Evolutionary conservation across 768 basidiomycete species (phyloP), one percentile per base, ranked within the genome.

Genomic region (Suillus americanus): DNA sequence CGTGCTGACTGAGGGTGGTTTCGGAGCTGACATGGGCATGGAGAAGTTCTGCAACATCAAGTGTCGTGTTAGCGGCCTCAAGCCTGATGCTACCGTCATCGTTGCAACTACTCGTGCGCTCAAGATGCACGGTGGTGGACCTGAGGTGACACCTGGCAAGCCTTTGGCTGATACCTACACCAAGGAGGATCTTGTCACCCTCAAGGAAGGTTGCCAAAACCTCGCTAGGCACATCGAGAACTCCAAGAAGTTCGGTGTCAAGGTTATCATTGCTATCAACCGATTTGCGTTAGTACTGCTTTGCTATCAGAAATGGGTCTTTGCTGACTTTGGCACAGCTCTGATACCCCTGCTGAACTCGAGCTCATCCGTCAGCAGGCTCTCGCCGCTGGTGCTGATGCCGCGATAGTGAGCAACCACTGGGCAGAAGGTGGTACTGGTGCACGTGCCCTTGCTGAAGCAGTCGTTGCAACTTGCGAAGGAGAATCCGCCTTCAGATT

Each of bases 1-100:
- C 71, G 97, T 99, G 65, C 86, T 99, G 69, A 99, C 97, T 35
- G 97, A 99, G 79, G 96, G 95, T 72, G 97, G 97, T 51, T 99
- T 99, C 78, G 97, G 97, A 63, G 96, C 97, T 25, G 97, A 99
- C 76, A 99, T 99, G 89, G 97, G 95, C 45, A 94, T 96, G 94
- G 94, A 95, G 79, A 97, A 99, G 78, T 99, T 99, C 85, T 98
- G 94, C 84, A 98, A 99, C 79, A 98, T 99, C 84, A 99, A 99
- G 78, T 98, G 96, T 77, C 89, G 97, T 65, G 83, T 91, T 64
- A 95, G 93, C 66, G 97, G 96, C 56, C 85, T 99, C 73, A 90
- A 82, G 63, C 97, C 97, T 10, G 94, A 99, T 77, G 97, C 95
- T 3, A 91, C 91, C 43, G 88, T 99, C 69, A 92, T 99, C 71